A percentile compares a stretch with the other conserved stretches of the same genome.
These are phyloP conservation scores for Saccharomycopsis selenospora DNA, from an alignment of 805 yeast genomes.

Conservation along the genomic window DNA sequence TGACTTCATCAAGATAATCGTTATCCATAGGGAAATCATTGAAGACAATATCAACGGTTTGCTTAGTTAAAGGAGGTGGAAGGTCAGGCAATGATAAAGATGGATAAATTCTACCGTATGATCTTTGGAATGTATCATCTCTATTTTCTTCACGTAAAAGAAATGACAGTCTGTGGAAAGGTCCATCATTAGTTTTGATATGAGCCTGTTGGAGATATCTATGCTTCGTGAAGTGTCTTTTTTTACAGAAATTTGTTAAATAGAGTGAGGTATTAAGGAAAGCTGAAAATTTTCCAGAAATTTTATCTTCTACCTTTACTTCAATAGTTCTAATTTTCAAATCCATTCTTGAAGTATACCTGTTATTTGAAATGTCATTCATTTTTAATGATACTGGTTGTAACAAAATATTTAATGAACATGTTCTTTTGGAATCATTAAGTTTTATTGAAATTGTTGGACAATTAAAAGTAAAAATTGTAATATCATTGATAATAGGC, in stretches of 20 bases:
- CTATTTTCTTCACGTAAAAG: slow-evolving; percentile 47
- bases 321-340: slow-evolving; percentile 42
- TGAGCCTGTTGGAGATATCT: slow-evolving; percentile 55
- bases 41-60: slow-evolving; percentile 39
- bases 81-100: slow-evolving; percentile 58
- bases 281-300: slow-evolving; percentile 27
- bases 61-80: slow-evolving; percentile 49
- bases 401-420: slow-evolving; percentile 25
- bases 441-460: slow-evolving; percentile 41
- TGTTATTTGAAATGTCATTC: slow-evolving; percentile 63
- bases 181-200: slow-evolving; percentile 65
- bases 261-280: slow-evolving; percentile 50
- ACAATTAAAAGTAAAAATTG: slow-evolving; percentile 51
- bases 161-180: slow-evolving; percentile 75
- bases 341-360: slow-evolving; percentile 52
- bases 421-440: slow-evolving; percentile 27
- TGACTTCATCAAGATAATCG: slow-evolving; percentile 6
- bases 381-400: slow-evolving; percentile 33
- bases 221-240: slow-evolving; percentile 39
- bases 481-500: slow-evolving; percentile 58
- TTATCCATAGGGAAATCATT: slow-evolving; percentile 29
- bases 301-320: slow-evolving; percentile 28
- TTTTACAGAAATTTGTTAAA: slow-evolving; percentile 53
- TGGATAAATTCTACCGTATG: slow-evolving; percentile 47
- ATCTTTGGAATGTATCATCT: slow-evolving; percentile 39